These are phyloP conservation scores for Chalciporus sp. DNA, from an alignment of 1,284 basidiomycete species.

Conservation along the genomic window DNA sequence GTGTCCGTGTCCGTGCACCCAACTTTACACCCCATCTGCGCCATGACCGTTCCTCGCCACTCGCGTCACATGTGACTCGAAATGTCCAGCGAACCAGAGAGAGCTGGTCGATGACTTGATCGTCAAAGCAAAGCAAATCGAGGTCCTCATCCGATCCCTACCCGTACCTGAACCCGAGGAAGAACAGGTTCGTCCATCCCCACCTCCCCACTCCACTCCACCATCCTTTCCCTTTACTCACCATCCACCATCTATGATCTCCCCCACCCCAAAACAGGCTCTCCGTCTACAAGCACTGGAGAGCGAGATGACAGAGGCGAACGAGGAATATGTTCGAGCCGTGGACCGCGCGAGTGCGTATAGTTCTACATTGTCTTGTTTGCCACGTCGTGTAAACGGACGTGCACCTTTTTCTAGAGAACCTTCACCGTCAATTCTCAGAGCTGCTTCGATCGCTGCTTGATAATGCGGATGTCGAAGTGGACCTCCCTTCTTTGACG, in stretches of 20 bases:
- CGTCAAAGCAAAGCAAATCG: conserved; percentile 82
- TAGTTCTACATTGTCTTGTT: not conserved
- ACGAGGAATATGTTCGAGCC: conserved; percentile 71
- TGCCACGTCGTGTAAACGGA: not conserved
- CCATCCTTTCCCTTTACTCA: not conserved
- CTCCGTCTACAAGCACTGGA: conserved; percentile 63
- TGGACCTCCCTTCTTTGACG: conserved; percentile 14
- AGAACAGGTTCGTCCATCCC: conserved; percentile 51
- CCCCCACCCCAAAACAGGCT: conserved; percentile 44
- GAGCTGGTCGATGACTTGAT: conserved; percentile 80
- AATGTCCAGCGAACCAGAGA: conserved; percentile 65
- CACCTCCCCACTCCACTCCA: too few species aligned
- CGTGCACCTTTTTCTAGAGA: conserved; percentile 44
- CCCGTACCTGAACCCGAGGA: conserved; percentile 76
- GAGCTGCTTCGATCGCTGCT: conserved; percentile 63
- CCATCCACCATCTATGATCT: not conserved
- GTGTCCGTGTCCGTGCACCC: not conserved
- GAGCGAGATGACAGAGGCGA: conserved; percentile 67
- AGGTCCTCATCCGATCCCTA: conserved; percentile 75
- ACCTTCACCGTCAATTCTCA: conserved; percentile 61
- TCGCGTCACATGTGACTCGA: not conserved
- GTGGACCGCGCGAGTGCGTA: conserved; percentile 74
- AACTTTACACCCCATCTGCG: too few species aligned
- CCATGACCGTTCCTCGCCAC: not conserved
- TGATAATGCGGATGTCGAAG: conserved; percentile 50